Conservation (phyloP, 164 flowering plant species). For the Vitis labrusca region DNA sequence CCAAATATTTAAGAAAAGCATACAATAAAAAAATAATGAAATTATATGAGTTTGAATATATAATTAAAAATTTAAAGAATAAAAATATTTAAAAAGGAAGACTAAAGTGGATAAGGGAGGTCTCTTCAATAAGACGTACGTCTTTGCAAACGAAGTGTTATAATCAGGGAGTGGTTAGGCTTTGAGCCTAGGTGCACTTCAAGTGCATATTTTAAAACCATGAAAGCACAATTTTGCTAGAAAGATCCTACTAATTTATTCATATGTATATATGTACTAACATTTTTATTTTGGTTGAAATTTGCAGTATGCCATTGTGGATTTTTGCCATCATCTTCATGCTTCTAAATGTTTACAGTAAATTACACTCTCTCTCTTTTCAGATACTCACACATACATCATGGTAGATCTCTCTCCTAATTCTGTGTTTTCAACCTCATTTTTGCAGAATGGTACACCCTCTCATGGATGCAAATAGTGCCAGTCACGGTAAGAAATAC, state of each 20-base stretch:
- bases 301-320: conserved; percentile 63
- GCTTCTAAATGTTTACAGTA: conserved; percentile 61
- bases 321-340: conserved; percentile 41
- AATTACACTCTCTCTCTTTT: conserved; percentile 8
- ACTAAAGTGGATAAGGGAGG: no score
- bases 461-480: conserved; percentile 49
- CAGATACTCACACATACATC: background rate
- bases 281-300: background rate
- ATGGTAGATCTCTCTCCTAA: background rate
- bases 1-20: no score
- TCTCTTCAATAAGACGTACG: no score
- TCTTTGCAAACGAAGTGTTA: no score
- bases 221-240: no score
- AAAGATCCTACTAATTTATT: background rate
- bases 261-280: background rate
- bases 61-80: no score
- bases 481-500: conserved; percentile 57
- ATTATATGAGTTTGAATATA: no score
- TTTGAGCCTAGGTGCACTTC: no score
- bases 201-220: no score
- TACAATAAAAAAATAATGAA: no score
- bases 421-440: background rate
- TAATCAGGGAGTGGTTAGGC: no score
- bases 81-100: no score
- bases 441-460: conserved; percentile 55